These are phyloP conservation scores for Suillus lakei DNA, from an alignment of 768 basidiomycete genomes.

Conservation along the genomic window DNA sequence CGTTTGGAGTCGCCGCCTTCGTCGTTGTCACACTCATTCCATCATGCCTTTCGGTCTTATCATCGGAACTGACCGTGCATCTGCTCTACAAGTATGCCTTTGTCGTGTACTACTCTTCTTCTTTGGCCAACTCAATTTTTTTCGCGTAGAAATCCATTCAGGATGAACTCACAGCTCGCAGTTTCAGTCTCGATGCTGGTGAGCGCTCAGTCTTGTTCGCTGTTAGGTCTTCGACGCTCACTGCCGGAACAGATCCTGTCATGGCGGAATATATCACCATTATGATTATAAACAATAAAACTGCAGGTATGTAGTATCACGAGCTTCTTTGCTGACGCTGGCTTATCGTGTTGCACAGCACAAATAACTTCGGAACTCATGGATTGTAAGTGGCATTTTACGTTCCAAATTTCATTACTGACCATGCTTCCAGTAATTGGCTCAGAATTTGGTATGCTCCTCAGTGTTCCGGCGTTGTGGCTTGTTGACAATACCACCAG, in stretches of 20 bases:
- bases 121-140: conserved; percentile 19
- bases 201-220: conserved; percentile 31
- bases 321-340: conserved; percentile 12
- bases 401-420: conserved; percentile 15
- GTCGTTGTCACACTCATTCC: conserved; percentile 23
- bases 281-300: conserved; percentile 94
- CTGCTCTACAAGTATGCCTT: conserved; percentile 63
- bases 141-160: conserved; percentile 70
- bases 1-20: conserved; percentile 26
- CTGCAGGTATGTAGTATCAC: conserved; percentile 55
- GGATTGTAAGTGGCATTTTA: conserved; percentile 56
- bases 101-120: not conserved
- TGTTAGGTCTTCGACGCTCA: conserved; percentile 19
- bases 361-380: conserved; percentile 90
- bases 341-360: conserved; percentile 43
- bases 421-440: conserved; percentile 62
- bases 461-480: conserved; percentile 8
- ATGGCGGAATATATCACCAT: conserved; percentile 97
- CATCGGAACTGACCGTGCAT: conserved; percentile 80
- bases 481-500: conserved; percentile 40
- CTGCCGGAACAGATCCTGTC: conserved; percentile 63
- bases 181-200: conserved; percentile 81
- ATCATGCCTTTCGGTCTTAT: conserved; percentile 76
- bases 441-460: conserved; percentile 70
- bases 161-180: conserved; percentile 76